These are phyloP conservation scores for Amanita pseudoporphyria DNA, from an alignment of 768 basidiomycete species.

Conservation along the genomic window DNA sequence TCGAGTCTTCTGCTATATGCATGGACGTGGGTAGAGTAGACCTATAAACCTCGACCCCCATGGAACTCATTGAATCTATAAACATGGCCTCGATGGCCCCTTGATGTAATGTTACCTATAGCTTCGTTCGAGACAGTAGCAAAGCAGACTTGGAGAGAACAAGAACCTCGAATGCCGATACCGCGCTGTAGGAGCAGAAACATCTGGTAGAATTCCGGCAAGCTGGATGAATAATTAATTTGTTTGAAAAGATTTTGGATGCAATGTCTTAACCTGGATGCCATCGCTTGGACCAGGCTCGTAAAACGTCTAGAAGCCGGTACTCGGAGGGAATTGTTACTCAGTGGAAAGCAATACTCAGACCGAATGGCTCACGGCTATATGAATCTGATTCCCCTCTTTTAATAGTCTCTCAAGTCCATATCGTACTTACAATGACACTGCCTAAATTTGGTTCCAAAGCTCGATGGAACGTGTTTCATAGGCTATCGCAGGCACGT, in stretches of 20 bases:
- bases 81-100: constrained; percentile 55
- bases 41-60: constrained; percentile 40
- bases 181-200: constrained; percentile 51
- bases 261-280: constrained; percentile 38
- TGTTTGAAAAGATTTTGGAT: neutral
- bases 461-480: no score
- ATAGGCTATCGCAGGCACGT: no score
- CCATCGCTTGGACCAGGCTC: constrained; percentile 52
- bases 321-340: no score
- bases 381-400: constrained; percentile 62
- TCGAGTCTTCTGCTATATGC: constrained; percentile 31
- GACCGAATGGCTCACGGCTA: constrained; percentile 50
- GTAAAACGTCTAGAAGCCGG: constrained; percentile 57
- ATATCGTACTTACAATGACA: no score
- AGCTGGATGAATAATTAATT: constrained; percentile 32
- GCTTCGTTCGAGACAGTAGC: neutral
- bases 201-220: constrained; percentile 51
- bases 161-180: constrained; percentile 62
- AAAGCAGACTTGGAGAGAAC: neutral
- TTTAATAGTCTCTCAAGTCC: constrained; percentile 23
- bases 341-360: neutral
- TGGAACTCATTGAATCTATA: constrained; percentile 39
- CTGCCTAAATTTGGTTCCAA: no score
- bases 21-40: constrained; percentile 41
- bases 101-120: constrained; percentile 50